These are phyloP conservation scores for Malassezia psittaci DNA, from an alignment of 1,284 basidiomycete genomes.

Conservation along the genomic window DNA sequence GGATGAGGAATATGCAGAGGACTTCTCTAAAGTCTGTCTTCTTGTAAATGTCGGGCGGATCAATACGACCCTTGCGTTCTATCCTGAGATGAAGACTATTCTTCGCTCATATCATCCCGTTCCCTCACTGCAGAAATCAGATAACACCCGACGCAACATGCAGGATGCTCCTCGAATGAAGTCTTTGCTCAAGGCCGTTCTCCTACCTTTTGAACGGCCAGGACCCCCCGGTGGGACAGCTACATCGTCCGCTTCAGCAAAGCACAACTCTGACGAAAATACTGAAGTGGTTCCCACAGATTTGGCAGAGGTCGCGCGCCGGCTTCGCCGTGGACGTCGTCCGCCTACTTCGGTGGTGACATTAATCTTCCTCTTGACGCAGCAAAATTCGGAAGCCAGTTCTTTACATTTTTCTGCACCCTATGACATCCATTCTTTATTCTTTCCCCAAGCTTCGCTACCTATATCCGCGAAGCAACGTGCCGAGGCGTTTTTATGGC, in stretches of 20 bases:
- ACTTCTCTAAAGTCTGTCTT: conserved; percentile 67
- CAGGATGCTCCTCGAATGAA: conserved; percentile 74
- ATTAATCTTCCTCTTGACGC: conserved; percentile 38
- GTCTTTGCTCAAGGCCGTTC: conserved; percentile 63
- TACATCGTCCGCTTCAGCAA: conserved; percentile 28
- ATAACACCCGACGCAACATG: conserved; percentile 59
- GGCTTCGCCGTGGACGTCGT: conserved; percentile 20
- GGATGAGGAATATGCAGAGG: conserved; percentile 65
- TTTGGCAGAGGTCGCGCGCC: conserved; percentile 33
- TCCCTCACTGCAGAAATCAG: conserved; percentile 61
- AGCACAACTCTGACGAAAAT: conserved; percentile 22
- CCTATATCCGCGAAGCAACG: conserved; percentile 32
- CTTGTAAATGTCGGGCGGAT: conserved; percentile 84
- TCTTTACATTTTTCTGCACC: conserved; percentile 34
- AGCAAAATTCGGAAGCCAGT: conserved; percentile 30
- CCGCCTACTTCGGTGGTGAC: conserved; percentile 41
- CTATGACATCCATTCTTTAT: conserved; percentile 37
- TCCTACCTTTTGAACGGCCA: conserved; percentile 59
- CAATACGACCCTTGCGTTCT: conserved; percentile 80
- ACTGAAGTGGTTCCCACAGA: conserved; percentile 37
- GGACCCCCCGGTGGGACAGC: conserved; percentile 21
- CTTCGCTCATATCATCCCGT: conserved; percentile 72
- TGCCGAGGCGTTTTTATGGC: conserved; percentile 40
- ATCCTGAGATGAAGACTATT: conserved; percentile 65
- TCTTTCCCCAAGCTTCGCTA: conserved; percentile 37